Evolutionary conservation across 495 filamentous ascomycete species (phyloP).

Genomic region (Penicillium roqueforti): DNA sequence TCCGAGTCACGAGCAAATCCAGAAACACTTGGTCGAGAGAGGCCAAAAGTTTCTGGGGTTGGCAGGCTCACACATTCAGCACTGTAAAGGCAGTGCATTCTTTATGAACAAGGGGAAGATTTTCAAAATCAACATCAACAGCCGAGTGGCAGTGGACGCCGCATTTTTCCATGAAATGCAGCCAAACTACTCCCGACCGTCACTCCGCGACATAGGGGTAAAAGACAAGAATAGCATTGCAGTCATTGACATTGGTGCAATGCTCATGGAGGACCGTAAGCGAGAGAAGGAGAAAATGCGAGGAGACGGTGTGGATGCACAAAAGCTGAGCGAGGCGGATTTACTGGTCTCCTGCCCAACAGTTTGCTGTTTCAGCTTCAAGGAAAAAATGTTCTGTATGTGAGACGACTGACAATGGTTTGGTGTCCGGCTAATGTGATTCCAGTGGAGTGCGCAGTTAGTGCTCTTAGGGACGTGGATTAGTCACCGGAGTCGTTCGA

Average conservation of each 20-base stretch:
- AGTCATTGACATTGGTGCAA: constrained; percentile 14
- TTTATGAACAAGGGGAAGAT: constrained; percentile 25
- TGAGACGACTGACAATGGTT: constrained; percentile 6
- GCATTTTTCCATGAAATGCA: constrained; percentile 24
- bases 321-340: constrained; percentile 22
- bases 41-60: constrained; percentile 27
- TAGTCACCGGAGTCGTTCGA: constrained; percentile 25
- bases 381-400: constrained; percentile 29
- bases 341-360: constrained; percentile 25
- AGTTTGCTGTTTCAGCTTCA: constrained; percentile 27
- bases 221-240: constrained; percentile 14
- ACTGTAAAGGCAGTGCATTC: constrained; percentile 26
- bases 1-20: constrained; percentile 14
- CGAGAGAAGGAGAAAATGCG: constrained; percentile 24
- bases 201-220: constrained; percentile 9
- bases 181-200: constrained; percentile 29
- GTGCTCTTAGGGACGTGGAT: constrained; percentile 27
- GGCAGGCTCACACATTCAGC: constrained; percentile 17
- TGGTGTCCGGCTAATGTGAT: constrained; percentile 13
- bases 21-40: constrained; percentile 19
- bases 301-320: constrained; percentile 16
- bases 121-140: constrained; percentile 23
- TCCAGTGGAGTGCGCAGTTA: constrained; percentile 32
- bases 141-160: constrained; percentile 24
- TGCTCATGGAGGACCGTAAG: constrained; percentile 18